Evolutionary conservation across 345 rosid genomes (phyloP), one percentile per base, ranked within the genome.

Genomic region (Citrus hindsii): DNA sequence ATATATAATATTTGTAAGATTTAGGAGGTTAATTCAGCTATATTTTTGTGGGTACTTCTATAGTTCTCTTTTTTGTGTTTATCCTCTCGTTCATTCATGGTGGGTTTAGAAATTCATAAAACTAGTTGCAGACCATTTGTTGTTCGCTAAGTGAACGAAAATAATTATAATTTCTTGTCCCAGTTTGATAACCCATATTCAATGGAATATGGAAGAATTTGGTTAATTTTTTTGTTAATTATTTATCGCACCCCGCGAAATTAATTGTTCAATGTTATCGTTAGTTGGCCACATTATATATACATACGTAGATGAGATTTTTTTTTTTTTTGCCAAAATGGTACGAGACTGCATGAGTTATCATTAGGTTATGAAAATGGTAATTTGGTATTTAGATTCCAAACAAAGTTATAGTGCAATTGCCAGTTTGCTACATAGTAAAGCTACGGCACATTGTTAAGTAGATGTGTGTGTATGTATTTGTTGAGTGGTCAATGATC

Each of bases 401-500:
- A 55, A 72, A 75, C 71, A 78, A 81, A 77, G 80, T 67, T 33
- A 13, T 40, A 71, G 55, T 74, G 70, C 69, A 63, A 59, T 77
- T 78, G 71, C 40, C 22, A 56, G 38, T 64, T 79, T 78, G 71
- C 40, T 40, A 56, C 48, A 22, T 60, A 53, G 38, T 53, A 67
- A 76, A 71, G 60, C 46, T 66, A 83, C 38, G 65, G 67, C 75
- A 71, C 60, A 81, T 46, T 62, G 66, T 72, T 55, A 38, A 76
- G 70, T 76, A 32, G 62, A 80, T 69, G 32, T 65, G 46, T 53
- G 60, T 66, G 69, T 71, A 27, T 75, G 75, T 33, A 85, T 82
- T 85, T 71, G 87, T 79, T 83, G 88, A 81, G 76, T 73, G 69
- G 89, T 86, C 87, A 86, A 84, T 82, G 82, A 75, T 79, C 37